phyloP scores from a whole-genome alignment of 495 filamentous ascomycete genomes.

The Aspergillus leporis region DNA sequence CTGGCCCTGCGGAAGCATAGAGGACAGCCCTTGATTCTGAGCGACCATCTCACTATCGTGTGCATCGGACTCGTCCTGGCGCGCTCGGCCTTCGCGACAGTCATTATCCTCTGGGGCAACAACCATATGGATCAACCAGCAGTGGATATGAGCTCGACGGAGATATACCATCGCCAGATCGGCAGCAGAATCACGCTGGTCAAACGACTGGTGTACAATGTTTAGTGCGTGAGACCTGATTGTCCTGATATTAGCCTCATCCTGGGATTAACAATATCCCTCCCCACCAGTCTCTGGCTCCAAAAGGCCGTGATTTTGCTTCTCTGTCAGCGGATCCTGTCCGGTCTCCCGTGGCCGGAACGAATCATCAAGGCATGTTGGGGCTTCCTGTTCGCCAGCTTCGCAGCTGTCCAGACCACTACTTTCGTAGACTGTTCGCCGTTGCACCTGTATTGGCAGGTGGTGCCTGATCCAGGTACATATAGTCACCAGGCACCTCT shows the following conservation, averaged over 20 bases:
- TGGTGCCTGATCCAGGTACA: constrained; percentile 11
- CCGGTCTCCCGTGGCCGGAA: constrained; percentile 11
- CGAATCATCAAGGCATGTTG: constrained; percentile 16
- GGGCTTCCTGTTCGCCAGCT: constrained; percentile 5
- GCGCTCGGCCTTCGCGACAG: constrained; percentile 5
- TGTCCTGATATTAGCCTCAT: not conserved
- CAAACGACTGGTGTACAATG: constrained; percentile 12
- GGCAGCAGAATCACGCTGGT: constrained; percentile 10
- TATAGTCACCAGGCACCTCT: not conserved
- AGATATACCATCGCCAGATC: constrained; percentile 9
- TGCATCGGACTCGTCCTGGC: constrained; percentile 9
- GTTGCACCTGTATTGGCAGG: constrained; percentile 14
- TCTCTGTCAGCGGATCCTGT: constrained; percentile 13
- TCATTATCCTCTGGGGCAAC: constrained; percentile 15
- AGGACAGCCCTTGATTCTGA: constrained; percentile 11
- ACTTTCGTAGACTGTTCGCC: constrained; percentile 14
- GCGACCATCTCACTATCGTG: constrained; percentile 16
- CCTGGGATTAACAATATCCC: not conserved
- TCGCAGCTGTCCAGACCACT: constrained; percentile 2
- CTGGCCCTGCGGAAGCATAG: constrained; percentile 15
- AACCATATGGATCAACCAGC: constrained; percentile 7
- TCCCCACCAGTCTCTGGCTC: constrained; percentile 21
- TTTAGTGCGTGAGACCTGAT: constrained; percentile 7
- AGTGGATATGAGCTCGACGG: not conserved
- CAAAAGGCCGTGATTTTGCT: constrained; percentile 17